Base-by-base conservation (phyloP, 306 rosid genomes). In the Citrullus mucosospermus region DNA sequence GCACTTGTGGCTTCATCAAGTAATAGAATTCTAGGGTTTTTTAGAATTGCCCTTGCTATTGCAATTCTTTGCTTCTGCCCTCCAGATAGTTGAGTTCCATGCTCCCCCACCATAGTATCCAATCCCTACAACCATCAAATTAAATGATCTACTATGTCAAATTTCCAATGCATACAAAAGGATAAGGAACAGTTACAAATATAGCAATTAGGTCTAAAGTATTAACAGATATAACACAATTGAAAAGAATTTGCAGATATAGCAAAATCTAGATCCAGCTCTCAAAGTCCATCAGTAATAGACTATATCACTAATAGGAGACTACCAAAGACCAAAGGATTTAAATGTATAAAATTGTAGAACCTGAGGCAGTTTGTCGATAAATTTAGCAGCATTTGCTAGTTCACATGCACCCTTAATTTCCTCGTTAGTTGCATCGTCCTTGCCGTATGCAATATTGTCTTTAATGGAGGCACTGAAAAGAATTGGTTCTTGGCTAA, bases 11-110 rank as follows among this genome's bases (percentile, higher is more conserved):
- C 80, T 44, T 77, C 80, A 28, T 77, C 80, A 6, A 77, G 80
- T 16, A 77, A 72, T 43, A 77, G 55, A 41, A 77, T 77, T 59
- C 70, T 48, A 43, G 80, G 80, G 28, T 77, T 11, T 7, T 77
- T 77, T 8, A 77, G 9, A 46, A 77, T 77, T 44, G 80, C 80
- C 4, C 80, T 77, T 43, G 80, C 80, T n/a, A 77, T 77, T 4
- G 80, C 80, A 25, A 77, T 59, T 11, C 80, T 77, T 25, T 77
- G 80, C 41, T 77, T 77, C 22, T 77, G 80, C 63, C 80, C 80
- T 22, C 80, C 80, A 0, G 80, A 77, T 25, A 77, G 25, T 12
- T 77, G 80, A 60, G 80, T 59, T 16, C 80, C 80, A 60, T 60
- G 70, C 70, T 59, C 71, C 8, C 80, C 80, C 28, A 77, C 80